Evolutionary conservation across 306 rosid genomes (phyloP), one percentile per base, ranked within the genome.

Genomic region (Trichosanthes cucumerina): DNA sequence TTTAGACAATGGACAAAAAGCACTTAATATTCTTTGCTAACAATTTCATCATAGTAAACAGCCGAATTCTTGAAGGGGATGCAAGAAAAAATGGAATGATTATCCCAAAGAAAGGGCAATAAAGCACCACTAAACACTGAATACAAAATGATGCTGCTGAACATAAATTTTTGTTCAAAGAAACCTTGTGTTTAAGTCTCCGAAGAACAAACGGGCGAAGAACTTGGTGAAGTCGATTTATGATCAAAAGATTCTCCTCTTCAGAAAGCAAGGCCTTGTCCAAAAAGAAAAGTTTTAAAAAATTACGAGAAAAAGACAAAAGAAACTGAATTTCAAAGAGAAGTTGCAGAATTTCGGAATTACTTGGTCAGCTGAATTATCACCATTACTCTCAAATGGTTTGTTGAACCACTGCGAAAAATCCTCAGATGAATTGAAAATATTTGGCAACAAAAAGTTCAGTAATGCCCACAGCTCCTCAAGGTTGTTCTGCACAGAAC

Each of bases 321-420:
- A 66, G 52, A 79, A 81, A 57, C 28, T 74, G 60, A 66, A 84
- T 39, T 60, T 41, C 76, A 68, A 28, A 57, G 60, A 70, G 70
- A 23, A 74, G 80, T 26, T 10, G 38, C 59, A 58, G 41, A 38
- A 13, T 75, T 72, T 49, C 57, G 80, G 78, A 80, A 80, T 85
- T 82, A 96, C 99, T 88, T 96, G 86, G 52, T 96, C 99, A 18
- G 93, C 81, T 15, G 97, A 93, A 86, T 85, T 96, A 87, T 96
- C 99, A 84, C 94, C 98, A 79, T 88, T 81, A 83, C 98, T 87
- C 93, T 91, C 84, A 89, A 96, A 96, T 76, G 99, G 99, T 83
- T 96, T 93, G 84, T 96, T 96, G 90, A 96, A 96, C 99, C 99
- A 96, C 81, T 96, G 98, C 81, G 99, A 96, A 77, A 96, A 96